A percentile compares a stretch with the other conserved stretches of the same genome.
Evolutionary conservation across 2,329 filamentous ascomycete genomes (phyloP).

Genomic region (Xylariales sp.): DNA sequence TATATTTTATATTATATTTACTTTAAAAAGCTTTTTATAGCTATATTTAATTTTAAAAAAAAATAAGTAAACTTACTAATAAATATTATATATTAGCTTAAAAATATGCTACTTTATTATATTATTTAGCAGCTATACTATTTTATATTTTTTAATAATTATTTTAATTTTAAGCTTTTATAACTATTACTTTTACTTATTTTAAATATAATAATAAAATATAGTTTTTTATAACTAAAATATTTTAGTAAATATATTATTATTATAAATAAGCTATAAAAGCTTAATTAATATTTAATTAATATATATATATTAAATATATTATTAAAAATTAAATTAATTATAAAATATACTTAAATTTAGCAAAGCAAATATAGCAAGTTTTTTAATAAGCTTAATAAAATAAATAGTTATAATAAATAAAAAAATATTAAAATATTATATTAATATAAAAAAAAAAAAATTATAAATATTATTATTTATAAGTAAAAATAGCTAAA

Average conservation of each 20-base stretch:
- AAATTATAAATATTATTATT: background rate
- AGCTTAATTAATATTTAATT: background rate
- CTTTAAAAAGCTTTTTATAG: too few relatives aligned
- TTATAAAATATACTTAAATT: background rate
- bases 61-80: too few relatives aligned
- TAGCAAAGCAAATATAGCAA: slow-evolving; percentile 1
- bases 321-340: background rate
- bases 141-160: too few relatives aligned
- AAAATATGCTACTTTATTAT: too few relatives aligned
- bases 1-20: too few relatives aligned
- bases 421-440: background rate
- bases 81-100: too few relatives aligned
- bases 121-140: too few relatives aligned
- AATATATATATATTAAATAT: background rate
- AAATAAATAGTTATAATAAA: background rate
- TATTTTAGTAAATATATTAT: background rate
- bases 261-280: background rate
- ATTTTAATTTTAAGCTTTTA: too few relatives aligned
- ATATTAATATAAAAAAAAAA: slow-evolving; percentile 5
- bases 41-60: too few relatives aligned
- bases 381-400: slow-evolving; percentile 17
- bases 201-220: too few relatives aligned
- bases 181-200: too few relatives aligned
- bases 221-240: background rate
- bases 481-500: background rate